Evolutionary conservation across 768 basidiomycete genomes (phyloP), one percentile per base, ranked within the genome.

Genomic region (Psilocybe cyanescens): DNA sequence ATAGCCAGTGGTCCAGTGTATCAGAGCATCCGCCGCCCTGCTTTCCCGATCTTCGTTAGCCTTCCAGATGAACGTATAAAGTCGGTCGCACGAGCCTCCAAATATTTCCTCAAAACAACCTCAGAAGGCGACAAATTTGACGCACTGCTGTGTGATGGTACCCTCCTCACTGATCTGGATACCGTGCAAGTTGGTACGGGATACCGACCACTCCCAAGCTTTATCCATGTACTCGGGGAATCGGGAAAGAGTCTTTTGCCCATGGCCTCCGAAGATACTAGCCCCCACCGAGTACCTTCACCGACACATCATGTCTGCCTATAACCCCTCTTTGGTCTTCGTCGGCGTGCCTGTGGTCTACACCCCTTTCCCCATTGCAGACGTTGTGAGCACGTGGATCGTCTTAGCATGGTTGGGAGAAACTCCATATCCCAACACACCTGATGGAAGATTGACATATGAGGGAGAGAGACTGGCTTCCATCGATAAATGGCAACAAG

Each of bases 311-410:
- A 59, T 85, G 8, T 83, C 84, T 59, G 79, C 81, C 1, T 67
- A 71, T 53, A 84, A 81, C 58, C 76, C 83, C 1, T 71, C 78
- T 0, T 71, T 85, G 3, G 82, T 79, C 6, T 84, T 84, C 69
- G 72, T 80, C 39, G 81, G 80, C 41, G 71, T 78, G 0, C 61
- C 77, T 7, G 68, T 81, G 51, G 76, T 76, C 8, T 80, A 78
- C 62, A 83, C 78, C 8, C 83, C 83, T 3, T 85, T 84, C 66
- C 73, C 73, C 3, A 72, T 83, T 61, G 78, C 79, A 1, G 83
- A 85, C 59, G 70, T 85, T 50, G 73, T 73, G n/a, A 81, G 79
- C 68, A 81, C 79, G 1, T 84, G 80, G 80, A 74, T 85, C 39
- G 67, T 81, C 1, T 69, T 81, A 28, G 75, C 76, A 3, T 84